Percentiles rank a stretch among this genome's conserved stretches.
These are phyloP conservation scores for Tremellales sp. DNA, from an alignment of 1,284 basidiomycete genomes.

Conservation along the genomic window DNA sequence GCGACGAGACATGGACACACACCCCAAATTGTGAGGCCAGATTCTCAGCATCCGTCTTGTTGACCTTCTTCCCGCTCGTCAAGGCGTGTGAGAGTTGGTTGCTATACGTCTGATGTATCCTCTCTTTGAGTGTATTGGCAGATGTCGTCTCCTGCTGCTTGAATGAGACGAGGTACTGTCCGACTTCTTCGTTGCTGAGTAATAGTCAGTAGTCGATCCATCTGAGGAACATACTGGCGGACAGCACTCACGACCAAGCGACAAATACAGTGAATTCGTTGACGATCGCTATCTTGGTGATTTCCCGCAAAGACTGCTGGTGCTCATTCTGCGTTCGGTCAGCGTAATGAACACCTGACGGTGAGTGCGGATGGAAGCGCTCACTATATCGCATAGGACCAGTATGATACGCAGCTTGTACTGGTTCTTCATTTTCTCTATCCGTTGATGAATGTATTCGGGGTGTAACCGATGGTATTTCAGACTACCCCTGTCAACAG, in stretches of 20 bases:
- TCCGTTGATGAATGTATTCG: slow-evolving; percentile 91
- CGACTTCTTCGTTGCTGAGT: slow-evolving; percentile 79
- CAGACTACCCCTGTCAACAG: slow-evolving; percentile 55
- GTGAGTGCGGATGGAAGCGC: slow-evolving; percentile 35
- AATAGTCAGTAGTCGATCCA: not conserved
- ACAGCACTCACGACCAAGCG: slow-evolving; percentile 80
- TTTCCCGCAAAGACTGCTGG: slow-evolving; percentile 80
- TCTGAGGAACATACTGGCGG: not conserved
- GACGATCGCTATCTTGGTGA: slow-evolving; percentile 88
- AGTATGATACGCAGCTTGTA: slow-evolving; percentile 86
- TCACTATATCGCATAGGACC: slow-evolving; percentile 84
- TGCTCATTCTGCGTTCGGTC: slow-evolving; percentile 69
- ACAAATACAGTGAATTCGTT: slow-evolving; percentile 91
- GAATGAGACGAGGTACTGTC: slow-evolving; percentile 82
- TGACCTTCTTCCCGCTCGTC: slow-evolving; percentile 87
- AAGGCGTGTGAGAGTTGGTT: slow-evolving; percentile 78
- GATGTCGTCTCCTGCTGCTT: slow-evolving; percentile 93
- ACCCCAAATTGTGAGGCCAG: slow-evolving; percentile 90
- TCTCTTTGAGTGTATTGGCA: slow-evolving; percentile 90
- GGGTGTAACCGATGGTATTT: slow-evolving; percentile 96
- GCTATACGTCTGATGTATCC: slow-evolving; percentile 80
- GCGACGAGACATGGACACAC: slow-evolving; percentile 38
- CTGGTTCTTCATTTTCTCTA: slow-evolving; percentile 74
- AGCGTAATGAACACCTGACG: not conserved
- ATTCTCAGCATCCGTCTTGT: slow-evolving; percentile 96